These are phyloP conservation scores for Vitis rotundifolia DNA, from an alignment of 164 flowering plant genomes.

Conservation along the genomic window DNA sequence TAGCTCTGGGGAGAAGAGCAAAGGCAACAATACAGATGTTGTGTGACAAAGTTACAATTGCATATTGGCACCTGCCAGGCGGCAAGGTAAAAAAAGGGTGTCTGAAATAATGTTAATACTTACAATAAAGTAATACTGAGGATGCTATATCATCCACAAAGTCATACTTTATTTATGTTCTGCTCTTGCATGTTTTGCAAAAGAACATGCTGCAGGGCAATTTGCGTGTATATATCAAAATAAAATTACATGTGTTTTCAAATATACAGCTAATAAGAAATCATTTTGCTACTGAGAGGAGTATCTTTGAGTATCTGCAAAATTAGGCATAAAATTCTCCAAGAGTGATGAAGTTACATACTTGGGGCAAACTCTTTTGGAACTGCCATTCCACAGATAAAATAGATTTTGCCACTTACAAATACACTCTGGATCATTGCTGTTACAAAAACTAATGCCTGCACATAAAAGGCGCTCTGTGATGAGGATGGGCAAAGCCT, in stretches of 20 bases:
- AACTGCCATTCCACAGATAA: constrained; percentile 15
- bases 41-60: neutral
- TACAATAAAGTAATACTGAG: constrained; percentile 4
- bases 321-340: neutral
- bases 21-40: constrained; percentile 23
- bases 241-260: constrained; percentile 4
- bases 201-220: constrained; percentile 1
- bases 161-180: neutral
- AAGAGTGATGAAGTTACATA: constrained; percentile 7
- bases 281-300: neutral
- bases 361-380: neutral
- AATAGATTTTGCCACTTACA: constrained; percentile 20
- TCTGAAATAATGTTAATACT: neutral
- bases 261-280: constrained; percentile 1
- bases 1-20: constrained; percentile 25
- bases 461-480: constrained; percentile 11
- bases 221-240: constrained; percentile 6
- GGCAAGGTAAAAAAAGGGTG: neutral
- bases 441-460: constrained; percentile 20
- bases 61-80: neutral
- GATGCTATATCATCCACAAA: constrained; percentile 8
- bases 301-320: neutral
- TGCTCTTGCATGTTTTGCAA: neutral
- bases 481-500: constrained; percentile 14
- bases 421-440: constrained; percentile 17